phyloP scores from a whole-genome alignment of 345 rosid genomes.

The Sonneratia alba region DNA sequence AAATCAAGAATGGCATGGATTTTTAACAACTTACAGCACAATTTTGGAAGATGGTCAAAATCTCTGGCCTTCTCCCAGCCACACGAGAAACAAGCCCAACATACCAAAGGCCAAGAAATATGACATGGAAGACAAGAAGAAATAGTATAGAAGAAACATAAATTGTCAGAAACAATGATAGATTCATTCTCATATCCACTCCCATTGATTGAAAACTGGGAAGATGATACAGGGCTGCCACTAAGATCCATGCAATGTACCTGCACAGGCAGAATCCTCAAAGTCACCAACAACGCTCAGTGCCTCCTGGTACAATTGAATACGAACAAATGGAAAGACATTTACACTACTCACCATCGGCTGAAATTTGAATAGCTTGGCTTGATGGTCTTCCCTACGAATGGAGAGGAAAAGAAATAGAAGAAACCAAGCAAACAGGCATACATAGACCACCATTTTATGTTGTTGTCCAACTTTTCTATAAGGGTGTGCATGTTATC shows the following conservation, averaged over 20 bases:
- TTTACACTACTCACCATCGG: constrained; percentile 56
- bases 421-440: constrained; percentile 95
- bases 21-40: constrained; percentile 65
- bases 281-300: background rate
- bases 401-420: constrained; percentile 97
- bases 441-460: constrained; percentile 99
- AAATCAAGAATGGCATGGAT: constrained; percentile 1
- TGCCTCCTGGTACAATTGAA: background rate
- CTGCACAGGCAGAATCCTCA: constrained; percentile 25
- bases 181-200: constrained; percentile 97
- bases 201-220: constrained; percentile 99
- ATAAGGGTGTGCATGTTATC: constrained; percentile 94
- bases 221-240: constrained; percentile 96
- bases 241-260: constrained; percentile 97
- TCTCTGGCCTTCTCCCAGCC: constrained; percentile 89
- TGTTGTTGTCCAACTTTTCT: constrained; percentile 73
- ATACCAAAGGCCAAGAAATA: constrained; percentile 87
- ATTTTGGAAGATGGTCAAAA: constrained; percentile 84
- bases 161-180: constrained; percentile 85
- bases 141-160: constrained; percentile 75
- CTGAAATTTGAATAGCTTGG: constrained; percentile 97
- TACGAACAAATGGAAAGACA: constrained; percentile 5
- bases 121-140: constrained; percentile 85
- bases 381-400: constrained; percentile 85
- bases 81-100: constrained; percentile 90